phyloP scores from a whole-genome alignment of 345 rosid species.

The Eucalyptus cloeziana region DNA sequence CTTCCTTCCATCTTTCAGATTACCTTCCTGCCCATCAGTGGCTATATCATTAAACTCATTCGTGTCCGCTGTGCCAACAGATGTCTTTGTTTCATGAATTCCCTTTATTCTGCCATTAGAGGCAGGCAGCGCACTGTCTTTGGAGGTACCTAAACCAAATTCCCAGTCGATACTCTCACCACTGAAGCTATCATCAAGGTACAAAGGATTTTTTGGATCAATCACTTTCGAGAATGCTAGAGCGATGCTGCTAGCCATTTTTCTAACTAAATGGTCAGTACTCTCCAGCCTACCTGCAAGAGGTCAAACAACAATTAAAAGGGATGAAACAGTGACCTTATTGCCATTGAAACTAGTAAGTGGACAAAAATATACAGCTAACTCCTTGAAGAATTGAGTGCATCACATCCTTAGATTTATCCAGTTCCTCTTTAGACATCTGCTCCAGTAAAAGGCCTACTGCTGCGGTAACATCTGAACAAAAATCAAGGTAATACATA shows the following conservation, averaged over 20 bases:
- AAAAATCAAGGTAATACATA: background rate
- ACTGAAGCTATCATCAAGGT: conserved; percentile 69
- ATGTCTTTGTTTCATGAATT: conserved; percentile 14
- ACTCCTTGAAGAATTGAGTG: conserved; percentile 91
- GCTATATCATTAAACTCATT: conserved; percentile 3
- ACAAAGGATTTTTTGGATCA: conserved; percentile 82
- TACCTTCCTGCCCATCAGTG: conserved; percentile 3
- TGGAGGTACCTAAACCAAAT: conserved; percentile 34
- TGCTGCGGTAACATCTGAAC: conserved; percentile 73
- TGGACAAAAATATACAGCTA: conserved; percentile 46
- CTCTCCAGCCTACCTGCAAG: conserved; percentile 84
- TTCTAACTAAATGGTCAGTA: conserved; percentile 62
- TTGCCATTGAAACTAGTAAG: conserved; percentile 1
- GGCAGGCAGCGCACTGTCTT: conserved; percentile 9
- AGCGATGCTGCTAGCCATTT: conserved; percentile 88
- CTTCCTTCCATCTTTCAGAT: conserved; percentile 24
- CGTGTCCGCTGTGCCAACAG: conserved; percentile 11
- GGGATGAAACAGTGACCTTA: background rate
- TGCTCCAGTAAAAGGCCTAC: conserved; percentile 85
- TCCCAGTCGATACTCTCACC: conserved; percentile 85
- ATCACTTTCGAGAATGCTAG: conserved; percentile 75
- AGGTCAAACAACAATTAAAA: conserved; percentile 5
- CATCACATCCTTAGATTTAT: conserved; percentile 62
- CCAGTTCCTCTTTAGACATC: conserved; percentile 78
- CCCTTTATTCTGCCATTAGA: conserved; percentile 7